Conservation (phyloP, 176 grass and related monocot genomes). For the Elymus sibiricus region DNA sequence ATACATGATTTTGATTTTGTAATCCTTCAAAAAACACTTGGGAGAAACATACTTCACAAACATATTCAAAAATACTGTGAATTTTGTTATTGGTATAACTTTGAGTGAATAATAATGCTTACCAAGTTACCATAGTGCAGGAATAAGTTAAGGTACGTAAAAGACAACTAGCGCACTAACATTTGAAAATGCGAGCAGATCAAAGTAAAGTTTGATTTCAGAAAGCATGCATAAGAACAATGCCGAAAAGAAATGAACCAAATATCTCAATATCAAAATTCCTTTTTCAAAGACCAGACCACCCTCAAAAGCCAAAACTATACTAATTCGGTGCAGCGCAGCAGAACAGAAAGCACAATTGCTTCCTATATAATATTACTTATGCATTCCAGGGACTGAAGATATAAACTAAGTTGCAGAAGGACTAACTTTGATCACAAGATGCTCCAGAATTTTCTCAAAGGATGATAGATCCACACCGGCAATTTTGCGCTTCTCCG, state of each 20-base stretch:
- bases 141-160: neutral
- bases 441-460: constrained; percentile 70
- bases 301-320: neutral
- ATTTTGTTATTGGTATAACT: neutral
- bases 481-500: constrained; percentile 57
- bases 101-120: neutral
- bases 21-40: neutral
- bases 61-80: neutral
- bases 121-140: neutral
- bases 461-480: constrained; percentile 56
- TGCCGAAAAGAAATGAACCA: neutral
- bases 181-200: neutral
- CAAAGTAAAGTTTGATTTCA: neutral
- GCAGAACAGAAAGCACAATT: neutral
- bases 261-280: neutral
- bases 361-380: neutral
- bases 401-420: constrained; percentile 1
- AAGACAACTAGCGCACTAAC: neutral
- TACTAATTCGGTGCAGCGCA: neutral
- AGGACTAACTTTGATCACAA: constrained; percentile 78
- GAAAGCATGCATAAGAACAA: neutral
- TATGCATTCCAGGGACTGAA: neutral
- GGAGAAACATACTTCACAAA: neutral
- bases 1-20: neutral
- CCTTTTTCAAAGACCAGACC: neutral